Evolutionary conservation across 1,284 basidiomycete genomes (phyloP).

Genomic region (Fistulinella staudtii): DNA sequence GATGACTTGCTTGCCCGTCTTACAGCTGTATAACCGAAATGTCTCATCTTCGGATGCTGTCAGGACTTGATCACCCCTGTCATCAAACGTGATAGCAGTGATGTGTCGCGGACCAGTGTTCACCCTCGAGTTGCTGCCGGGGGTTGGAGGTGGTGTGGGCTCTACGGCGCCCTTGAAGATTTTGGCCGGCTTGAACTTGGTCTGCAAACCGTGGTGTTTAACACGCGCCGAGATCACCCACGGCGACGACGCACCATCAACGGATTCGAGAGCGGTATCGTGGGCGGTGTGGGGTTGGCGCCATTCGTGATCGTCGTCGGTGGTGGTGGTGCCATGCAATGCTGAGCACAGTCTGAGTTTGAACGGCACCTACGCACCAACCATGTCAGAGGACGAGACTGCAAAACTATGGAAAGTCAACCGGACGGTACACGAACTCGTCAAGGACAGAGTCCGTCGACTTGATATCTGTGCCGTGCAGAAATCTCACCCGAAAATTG

Average conservation of each 20-base stretch:
- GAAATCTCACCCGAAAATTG: constrained; percentile 18
- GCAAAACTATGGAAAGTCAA: constrained; percentile 95
- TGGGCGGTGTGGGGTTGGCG: constrained; percentile 23
- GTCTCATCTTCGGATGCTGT: constrained; percentile 93
- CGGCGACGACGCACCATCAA: constrained; percentile 43
- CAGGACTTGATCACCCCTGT: constrained; percentile 80
- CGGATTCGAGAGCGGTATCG: constrained; percentile 38
- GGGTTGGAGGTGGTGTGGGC: constrained; percentile 46
- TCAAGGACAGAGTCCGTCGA: constrained; percentile 78
- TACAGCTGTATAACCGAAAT: constrained; percentile 85
- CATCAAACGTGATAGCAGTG: constrained; percentile 89
- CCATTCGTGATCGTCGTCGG: constrained; percentile 38
- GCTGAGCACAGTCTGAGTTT: constrained; percentile 33
- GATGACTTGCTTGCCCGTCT: constrained; percentile 85
- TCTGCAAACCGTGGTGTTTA: constrained; percentile 36
- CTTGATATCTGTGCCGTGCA: constrained; percentile 5
- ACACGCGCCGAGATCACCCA: background rate
- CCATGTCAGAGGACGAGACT: constrained; percentile 71
- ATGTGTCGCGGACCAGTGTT: constrained; percentile 61
- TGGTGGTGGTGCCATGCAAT: constrained; percentile 29
- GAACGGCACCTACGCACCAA: constrained; percentile 24
- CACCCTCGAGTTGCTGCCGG: constrained; percentile 40
- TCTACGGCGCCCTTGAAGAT: constrained; percentile 83
- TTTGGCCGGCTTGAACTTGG: constrained; percentile 81
- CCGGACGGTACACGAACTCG: constrained; percentile 94